Evolutionary conservation across 2,329 filamentous ascomycete species (phyloP).

Genomic region (Aureobasidium uvarum): DNA sequence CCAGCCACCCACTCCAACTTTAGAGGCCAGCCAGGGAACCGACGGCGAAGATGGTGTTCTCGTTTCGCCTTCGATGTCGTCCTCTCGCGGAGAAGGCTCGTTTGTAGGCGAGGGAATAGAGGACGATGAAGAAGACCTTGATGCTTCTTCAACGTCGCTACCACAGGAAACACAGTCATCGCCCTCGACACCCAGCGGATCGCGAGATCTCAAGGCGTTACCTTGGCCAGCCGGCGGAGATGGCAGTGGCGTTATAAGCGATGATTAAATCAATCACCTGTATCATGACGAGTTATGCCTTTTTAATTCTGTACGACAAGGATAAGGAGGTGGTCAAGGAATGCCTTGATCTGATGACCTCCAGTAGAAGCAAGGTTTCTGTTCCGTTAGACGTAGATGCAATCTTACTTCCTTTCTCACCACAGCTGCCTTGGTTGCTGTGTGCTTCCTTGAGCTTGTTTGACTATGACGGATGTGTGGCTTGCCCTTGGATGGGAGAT

Average conservation of each 20-base stretch:
- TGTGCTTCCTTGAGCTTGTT: not conserved
- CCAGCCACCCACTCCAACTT: slow-evolving; percentile 39
- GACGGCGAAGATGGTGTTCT: slow-evolving; percentile 27
- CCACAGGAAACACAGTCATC: slow-evolving; percentile 43
- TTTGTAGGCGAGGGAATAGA: slow-evolving; percentile 27
- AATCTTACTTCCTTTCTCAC: not conserved
- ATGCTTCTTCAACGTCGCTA: slow-evolving; percentile 27
- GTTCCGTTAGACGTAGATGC: not conserved
- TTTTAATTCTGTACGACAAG: not conserved
- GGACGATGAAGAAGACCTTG: slow-evolving; percentile 22
- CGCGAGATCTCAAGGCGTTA: slow-evolving; percentile 35
- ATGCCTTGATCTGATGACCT: not conserved
- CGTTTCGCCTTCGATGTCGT: slow-evolving; percentile 1
- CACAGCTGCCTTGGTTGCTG: not conserved
- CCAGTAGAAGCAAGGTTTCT: not conserved
- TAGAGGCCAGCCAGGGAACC: slow-evolving; percentile 25
- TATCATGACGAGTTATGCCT: slow-evolving; percentile 10
- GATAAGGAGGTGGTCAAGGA: not conserved
- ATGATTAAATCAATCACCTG: not conserved
- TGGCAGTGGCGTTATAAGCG: not conserved
- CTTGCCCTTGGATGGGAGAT: not conserved
- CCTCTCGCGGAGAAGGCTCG: not conserved
- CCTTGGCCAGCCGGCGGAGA: slow-evolving; percentile 1
- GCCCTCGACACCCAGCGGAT: slow-evolving; percentile 46
- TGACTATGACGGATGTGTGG: not conserved